These are phyloP conservation scores for Phialocephala sp. DNA, from an alignment of 2,329 filamentous ascomycete genomes.

Conservation along the genomic window DNA sequence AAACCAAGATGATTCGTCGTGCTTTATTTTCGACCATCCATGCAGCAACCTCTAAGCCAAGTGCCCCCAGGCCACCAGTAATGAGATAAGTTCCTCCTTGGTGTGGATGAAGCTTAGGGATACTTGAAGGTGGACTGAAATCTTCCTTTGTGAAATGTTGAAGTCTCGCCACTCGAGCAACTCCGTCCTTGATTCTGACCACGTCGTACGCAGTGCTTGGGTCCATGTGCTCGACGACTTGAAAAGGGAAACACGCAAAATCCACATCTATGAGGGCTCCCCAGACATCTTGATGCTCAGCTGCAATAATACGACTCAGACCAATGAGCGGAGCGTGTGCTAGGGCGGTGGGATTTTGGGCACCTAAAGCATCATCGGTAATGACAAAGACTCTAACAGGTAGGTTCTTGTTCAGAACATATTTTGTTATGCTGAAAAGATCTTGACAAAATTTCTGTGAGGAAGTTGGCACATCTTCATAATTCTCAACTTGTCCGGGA, in stretches of 20 bases:
- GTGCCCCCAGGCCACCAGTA: slow-evolving; percentile 48
- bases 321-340: slow-evolving; percentile 34
- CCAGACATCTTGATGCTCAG: slow-evolving; percentile 47
- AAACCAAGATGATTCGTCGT: slow-evolving; percentile 48
- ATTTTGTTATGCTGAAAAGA: neutral
- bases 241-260: slow-evolving; percentile 36
- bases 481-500: neutral
- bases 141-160: neutral
- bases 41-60: slow-evolving; percentile 47
- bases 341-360: neutral
- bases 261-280: slow-evolving; percentile 48
- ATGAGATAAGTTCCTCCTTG: slow-evolving; percentile 50
- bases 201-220: slow-evolving; percentile 42
- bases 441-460: slow-evolving; percentile 1
- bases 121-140: slow-evolving; percentile 31
- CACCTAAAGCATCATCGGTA: slow-evolving; percentile 3
- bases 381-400: slow-evolving; percentile 6
- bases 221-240: slow-evolving; percentile 46
- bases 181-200: slow-evolving; percentile 48
- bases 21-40: slow-evolving; percentile 49
- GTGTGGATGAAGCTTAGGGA: slow-evolving; percentile 1
- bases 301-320: slow-evolving; percentile 46
- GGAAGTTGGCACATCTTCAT: neutral
- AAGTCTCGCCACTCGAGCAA: slow-evolving; percentile 16
- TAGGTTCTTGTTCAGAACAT: neutral